phyloP scores from a whole-genome alignment of 139 green algal species.

The Chlorokybus atmophyticus region DNA sequence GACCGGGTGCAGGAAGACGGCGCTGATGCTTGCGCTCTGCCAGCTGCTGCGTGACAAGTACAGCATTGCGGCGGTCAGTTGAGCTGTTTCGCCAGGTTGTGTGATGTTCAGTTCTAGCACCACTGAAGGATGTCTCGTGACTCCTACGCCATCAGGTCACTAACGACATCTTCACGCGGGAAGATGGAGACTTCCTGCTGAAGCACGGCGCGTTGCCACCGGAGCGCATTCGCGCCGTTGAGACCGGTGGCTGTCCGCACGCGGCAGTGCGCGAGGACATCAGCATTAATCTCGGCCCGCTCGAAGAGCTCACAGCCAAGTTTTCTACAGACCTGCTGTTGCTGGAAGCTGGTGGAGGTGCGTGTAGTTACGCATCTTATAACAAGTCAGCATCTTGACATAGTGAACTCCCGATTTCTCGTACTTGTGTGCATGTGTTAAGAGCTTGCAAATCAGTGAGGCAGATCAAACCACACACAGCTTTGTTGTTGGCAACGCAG shows the following conservation, averaged over 20 bases:
- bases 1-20: slow-evolving; percentile 34
- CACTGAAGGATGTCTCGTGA: too few species aligned
- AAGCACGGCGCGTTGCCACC: slow-evolving; percentile 26
- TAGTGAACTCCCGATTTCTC: too few species aligned
- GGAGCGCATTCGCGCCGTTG: slow-evolving; percentile 34
- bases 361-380: too few species aligned
- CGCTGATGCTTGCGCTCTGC: slow-evolving; percentile 33
- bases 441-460: too few species aligned
- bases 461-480: too few species aligned
- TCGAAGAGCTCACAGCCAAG: slow-evolving; percentile 31
- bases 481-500: too few species aligned
- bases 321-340: slow-evolving; percentile 29
- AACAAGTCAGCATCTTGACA: too few species aligned
- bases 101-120: not conserved
- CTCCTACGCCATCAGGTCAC: too few species aligned
- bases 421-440: too few species aligned
- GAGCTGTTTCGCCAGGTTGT: not conserved
- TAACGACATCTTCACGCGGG: slow-evolving; percentile 42
- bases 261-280: slow-evolving; percentile 42
- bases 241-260: slow-evolving; percentile 39
- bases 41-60: slow-evolving; percentile 25
- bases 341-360: slow-evolving; percentile 29
- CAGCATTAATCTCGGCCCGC: slow-evolving; percentile 25
- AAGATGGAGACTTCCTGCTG: slow-evolving; percentile 38
- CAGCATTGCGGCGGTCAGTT: slow-evolving; percentile 20